Conservation (phyloP, 352 stramenopile genomes). For the Pythium dissotocum region DNA sequence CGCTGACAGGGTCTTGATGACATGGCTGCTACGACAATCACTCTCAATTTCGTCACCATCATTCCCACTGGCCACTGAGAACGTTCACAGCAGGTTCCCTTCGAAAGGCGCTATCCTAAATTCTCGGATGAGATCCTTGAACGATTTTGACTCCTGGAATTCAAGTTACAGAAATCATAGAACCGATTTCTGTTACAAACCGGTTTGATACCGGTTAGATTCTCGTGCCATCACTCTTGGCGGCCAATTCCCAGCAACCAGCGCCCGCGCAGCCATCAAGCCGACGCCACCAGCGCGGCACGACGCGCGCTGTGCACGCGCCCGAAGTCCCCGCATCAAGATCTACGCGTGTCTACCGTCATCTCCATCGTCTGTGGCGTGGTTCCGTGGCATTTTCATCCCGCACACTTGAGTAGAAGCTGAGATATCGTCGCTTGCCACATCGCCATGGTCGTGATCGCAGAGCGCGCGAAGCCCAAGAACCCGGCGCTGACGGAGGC, state of each 20-base stretch:
- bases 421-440: conserved; percentile 1
- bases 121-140: conserved; percentile 8
- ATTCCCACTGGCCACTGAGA: conserved; percentile 19
- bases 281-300: background rate
- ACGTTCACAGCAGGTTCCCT: conserved; percentile 21
- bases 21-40: background rate
- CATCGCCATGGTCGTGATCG: conserved; percentile 23
- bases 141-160: background rate
- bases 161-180: background rate
- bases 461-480: conserved; percentile 1
- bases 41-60: conserved; percentile 8
- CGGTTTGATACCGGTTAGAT: conserved; percentile 6
- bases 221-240: background rate
- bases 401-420: background rate
- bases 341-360: background rate
- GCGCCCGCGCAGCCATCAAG: background rate
- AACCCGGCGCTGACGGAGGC: conserved; percentile 26
- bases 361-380: background rate
- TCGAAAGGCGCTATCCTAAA: background rate
- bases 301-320: background rate
- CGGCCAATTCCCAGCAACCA: background rate
- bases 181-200: background rate
- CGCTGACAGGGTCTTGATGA: background rate
- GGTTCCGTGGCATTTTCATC: background rate
- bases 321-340: background rate